These are phyloP conservation scores for Stephanocyclus meneghinianus DNA, from an alignment of 352 stramenopile genomes.

Conservation along the genomic window DNA sequence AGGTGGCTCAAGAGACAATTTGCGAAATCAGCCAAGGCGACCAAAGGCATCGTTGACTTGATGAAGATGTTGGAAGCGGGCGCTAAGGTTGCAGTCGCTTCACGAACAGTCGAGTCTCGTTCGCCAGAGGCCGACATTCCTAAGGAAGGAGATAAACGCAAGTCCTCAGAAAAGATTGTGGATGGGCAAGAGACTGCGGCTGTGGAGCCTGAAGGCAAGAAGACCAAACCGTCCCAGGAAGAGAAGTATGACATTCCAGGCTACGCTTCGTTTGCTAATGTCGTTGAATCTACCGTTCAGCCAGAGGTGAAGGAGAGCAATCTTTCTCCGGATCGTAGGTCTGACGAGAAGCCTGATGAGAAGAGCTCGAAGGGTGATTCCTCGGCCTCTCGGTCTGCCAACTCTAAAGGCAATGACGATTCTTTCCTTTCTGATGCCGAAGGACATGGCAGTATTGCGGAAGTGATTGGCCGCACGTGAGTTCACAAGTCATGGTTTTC, in stretches of 20 bases:
- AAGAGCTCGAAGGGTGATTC: not conserved
- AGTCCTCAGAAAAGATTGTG: not conserved
- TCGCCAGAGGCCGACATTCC: not conserved
- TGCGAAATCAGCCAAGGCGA: conserved; percentile 9
- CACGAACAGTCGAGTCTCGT: conserved; percentile 21
- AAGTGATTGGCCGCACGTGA: conserved; percentile 66
- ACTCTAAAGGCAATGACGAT: conserved; percentile 25
- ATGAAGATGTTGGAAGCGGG: conserved; percentile 36
- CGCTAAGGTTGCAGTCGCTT: conserved; percentile 11
- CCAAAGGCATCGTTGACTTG: conserved; percentile 19
- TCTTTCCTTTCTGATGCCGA: conserved; percentile 74
- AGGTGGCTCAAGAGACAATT: conserved; percentile 60
- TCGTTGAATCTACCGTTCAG: no score
- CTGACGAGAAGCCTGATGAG: not conserved
- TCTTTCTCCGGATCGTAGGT: not conserved
- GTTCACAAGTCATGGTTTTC: conserved; percentile 44
- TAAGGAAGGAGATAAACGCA: not conserved
- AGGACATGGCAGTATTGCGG: conserved; percentile 67
- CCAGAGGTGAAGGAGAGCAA: not conserved
- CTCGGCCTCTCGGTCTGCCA: not conserved
- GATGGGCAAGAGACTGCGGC: not conserved
- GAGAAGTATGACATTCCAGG: not conserved
- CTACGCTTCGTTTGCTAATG: no score
- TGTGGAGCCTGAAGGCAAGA: not conserved
- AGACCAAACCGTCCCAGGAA: not conserved